phyloP scores from a whole-genome alignment of 176 grass and related monocot genomes.

The Thinopyrum elongatum region DNA sequence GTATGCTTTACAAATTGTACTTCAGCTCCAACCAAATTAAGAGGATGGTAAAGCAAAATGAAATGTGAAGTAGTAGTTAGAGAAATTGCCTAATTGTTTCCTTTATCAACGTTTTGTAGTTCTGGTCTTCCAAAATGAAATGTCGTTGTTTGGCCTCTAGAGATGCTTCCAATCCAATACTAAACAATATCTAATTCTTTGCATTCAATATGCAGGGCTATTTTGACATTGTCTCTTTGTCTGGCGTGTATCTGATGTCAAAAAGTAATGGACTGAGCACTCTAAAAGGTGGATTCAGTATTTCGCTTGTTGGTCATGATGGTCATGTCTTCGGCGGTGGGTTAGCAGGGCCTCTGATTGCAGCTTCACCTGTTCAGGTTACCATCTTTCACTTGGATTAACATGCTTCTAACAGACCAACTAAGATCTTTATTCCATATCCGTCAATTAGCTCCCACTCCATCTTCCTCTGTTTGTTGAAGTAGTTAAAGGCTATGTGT shows the following conservation, averaged over 20 bases:
- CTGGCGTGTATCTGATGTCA: conserved; percentile 55
- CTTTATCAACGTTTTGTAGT: neutral
- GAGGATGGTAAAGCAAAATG: neutral
- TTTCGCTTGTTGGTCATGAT: conserved; percentile 52
- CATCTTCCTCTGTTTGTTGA: neutral
- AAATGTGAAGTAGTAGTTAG: neutral
- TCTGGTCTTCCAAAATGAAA: neutral
- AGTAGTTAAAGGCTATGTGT: neutral
- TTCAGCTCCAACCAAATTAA: neutral
- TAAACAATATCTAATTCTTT: conserved; percentile 1
- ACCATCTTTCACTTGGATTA: neutral
- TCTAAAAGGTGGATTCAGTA: conserved; percentile 48
- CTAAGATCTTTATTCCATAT: neutral
- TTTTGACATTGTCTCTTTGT: conserved; percentile 72
- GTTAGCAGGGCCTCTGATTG: conserved; percentile 59
- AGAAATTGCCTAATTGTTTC: neutral
- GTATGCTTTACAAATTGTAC: conserved; percentile 3
- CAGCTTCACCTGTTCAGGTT: conserved; percentile 67
- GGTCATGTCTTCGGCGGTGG: conserved; percentile 53
- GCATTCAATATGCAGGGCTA: conserved; percentile 30
- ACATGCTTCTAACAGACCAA: neutral
- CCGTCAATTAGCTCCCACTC: neutral
- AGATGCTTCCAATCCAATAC: neutral
- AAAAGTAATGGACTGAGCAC: conserved; percentile 43
- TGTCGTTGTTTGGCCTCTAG: neutral